phyloP scores from a whole-genome alignment of 306 rosid genomes.

The Inga oerstediana region DNA sequence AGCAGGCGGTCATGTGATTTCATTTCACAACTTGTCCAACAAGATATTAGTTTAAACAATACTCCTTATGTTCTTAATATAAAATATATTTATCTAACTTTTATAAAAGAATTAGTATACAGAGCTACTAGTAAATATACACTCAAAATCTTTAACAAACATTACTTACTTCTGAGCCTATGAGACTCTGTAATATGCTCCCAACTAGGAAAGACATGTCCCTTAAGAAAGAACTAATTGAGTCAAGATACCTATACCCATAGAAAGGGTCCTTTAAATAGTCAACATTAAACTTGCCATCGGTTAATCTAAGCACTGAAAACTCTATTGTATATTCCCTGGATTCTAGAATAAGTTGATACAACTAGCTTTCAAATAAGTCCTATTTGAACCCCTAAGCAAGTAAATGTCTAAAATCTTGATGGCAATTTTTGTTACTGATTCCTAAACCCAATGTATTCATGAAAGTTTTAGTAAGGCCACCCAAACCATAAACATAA shows the following conservation, averaged over 20 bases:
- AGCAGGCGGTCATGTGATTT: too few species aligned
- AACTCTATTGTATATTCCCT: neutral
- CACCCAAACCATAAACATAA: constrained; percentile 6
- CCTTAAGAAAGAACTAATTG: too few species aligned
- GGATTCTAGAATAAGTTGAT: neutral
- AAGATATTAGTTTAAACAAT: too few species aligned
- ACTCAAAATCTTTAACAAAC: too few species aligned
- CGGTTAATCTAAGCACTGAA: neutral
- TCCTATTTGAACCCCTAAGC: neutral
- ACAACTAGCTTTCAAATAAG: neutral
- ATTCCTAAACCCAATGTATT: neutral
- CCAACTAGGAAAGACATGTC: too few species aligned
- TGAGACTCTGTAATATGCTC: too few species aligned
- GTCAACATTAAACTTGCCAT: neutral
- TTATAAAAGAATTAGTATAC: too few species aligned
- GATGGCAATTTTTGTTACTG: constrained; percentile 15
- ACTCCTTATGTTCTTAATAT: too few species aligned
- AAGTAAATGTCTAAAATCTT: neutral
- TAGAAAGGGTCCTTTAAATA: neutral
- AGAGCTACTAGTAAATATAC: too few species aligned
- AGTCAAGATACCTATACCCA: neutral
- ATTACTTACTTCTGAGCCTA: too few species aligned
- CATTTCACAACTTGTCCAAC: too few species aligned
- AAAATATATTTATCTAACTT: too few species aligned
- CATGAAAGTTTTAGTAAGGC: constrained; percentile 22